Percentiles rank a stretch among this genome's conserved stretches.
Evolutionary conservation across 2,329 filamentous ascomycete genomes (phyloP).

Genomic region (Tolypocladium pustulatum): DNA sequence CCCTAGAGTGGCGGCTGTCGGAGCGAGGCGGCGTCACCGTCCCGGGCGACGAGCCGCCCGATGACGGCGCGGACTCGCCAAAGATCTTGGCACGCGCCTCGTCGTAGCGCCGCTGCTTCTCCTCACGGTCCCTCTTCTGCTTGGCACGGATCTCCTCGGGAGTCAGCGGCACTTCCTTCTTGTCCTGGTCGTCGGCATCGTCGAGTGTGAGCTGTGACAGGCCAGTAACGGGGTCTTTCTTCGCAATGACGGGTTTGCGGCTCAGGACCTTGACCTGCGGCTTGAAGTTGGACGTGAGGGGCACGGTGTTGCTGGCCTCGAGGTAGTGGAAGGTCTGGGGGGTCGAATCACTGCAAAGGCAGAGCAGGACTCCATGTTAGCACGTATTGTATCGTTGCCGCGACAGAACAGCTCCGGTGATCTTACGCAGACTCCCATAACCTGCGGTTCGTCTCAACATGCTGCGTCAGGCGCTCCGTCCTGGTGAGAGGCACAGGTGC

Average conservation of each 20-base stretch:
- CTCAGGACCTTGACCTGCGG: constrained; percentile 75
- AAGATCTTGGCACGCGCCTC: constrained; percentile 83
- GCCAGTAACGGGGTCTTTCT: constrained; percentile 42
- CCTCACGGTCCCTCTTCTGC: constrained; percentile 70
- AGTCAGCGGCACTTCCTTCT: constrained; percentile 51
- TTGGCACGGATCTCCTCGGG: constrained; percentile 69
- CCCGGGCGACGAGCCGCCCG: constrained; percentile 52
- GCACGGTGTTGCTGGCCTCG: constrained; percentile 51
- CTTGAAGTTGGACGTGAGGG: constrained; percentile 60
- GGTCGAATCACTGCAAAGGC: constrained; percentile 51
- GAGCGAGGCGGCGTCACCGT: constrained; percentile 45
- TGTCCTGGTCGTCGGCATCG: constrained; percentile 50
- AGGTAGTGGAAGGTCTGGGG: constrained; percentile 67
- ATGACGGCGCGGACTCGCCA: constrained; percentile 46
- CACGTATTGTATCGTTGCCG: background rate
- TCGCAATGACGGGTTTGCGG: constrained; percentile 62
- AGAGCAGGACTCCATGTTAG: constrained; percentile 1
- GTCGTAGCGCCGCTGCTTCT: constrained; percentile 84
- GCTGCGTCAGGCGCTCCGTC: constrained; percentile 67
- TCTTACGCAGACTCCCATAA: constrained; percentile 82
- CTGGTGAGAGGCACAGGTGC: constrained; percentile 45
- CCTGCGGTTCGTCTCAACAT: constrained; percentile 73
- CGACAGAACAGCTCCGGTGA: background rate
- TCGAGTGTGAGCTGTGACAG: constrained; percentile 33
- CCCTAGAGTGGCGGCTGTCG: constrained; percentile 24